A percentile compares a stretch with the other conserved stretches of the same genome.
These are phyloP conservation scores for Aspergillus pseudoterreus DNA, from an alignment of 2,329 filamentous ascomycete genomes.

Conservation along the genomic window DNA sequence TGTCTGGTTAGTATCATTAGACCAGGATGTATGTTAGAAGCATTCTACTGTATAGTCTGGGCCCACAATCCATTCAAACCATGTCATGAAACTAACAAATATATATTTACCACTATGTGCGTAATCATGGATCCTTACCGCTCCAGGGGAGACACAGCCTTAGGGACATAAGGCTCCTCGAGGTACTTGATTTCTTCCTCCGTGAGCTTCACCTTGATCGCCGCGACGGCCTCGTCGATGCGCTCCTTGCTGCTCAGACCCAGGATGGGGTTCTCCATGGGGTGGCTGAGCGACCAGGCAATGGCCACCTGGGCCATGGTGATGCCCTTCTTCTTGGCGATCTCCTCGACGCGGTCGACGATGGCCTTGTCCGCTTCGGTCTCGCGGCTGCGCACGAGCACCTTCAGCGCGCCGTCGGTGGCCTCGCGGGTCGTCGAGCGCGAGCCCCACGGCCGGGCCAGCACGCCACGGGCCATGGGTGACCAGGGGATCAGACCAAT, in stretches of 20 bases:
- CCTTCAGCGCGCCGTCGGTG: conserved; percentile 42
- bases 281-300: conserved; percentile 58
- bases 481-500: conserved; percentile 40
- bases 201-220: conserved; percentile 46
- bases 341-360: conserved; percentile 54
- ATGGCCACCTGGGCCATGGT: conserved; percentile 63
- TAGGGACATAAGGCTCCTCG: conserved; percentile 59
- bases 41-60: no score
- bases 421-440: conserved; percentile 42
- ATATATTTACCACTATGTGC: no score
- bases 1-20: not conserved
- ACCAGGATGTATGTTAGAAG: not conserved
- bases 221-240: conserved; percentile 59
- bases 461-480: conserved; percentile 42
- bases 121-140: conserved; percentile 13
- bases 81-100: not conserved
- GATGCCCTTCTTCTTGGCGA: conserved; percentile 55
- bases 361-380: conserved; percentile 51
- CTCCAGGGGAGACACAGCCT: conserved; percentile 32
- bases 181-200: conserved; percentile 59
- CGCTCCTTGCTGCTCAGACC: conserved; percentile 57
- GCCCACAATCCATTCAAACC: not conserved
- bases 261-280: conserved; percentile 57
- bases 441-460: conserved; percentile 45
- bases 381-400: conserved; percentile 39